A percentile compares a stretch with the other conserved stretches of the same genome.
Evolutionary conservation across 108 stramenopile species (phyloP).

Genomic region (Skeletonema grethae): DNA sequence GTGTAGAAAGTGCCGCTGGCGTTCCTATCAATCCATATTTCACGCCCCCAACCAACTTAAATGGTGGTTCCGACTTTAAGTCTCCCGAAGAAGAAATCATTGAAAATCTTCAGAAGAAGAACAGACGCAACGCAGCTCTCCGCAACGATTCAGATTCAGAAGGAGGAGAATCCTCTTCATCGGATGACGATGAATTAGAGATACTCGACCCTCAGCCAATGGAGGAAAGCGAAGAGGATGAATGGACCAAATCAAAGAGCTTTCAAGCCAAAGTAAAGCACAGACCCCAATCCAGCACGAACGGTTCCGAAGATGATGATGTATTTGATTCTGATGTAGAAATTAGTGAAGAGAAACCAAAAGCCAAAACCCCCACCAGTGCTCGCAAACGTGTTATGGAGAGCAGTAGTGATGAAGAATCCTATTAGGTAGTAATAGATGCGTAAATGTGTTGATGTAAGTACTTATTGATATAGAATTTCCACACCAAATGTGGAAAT

Average conservation of each 20-base stretch:
- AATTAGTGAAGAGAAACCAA: not conserved
- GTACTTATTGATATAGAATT: too few relatives aligned
- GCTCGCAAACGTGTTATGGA: constrained; percentile 3
- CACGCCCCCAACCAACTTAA: not conserved
- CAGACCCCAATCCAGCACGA: not conserved
- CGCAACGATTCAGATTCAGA: not conserved
- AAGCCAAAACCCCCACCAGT: not conserved
- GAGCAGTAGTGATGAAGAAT: constrained; percentile 2
- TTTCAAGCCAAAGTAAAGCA: not conserved
- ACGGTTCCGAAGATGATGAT: constrained; percentile 3
- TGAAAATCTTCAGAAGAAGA: constrained; percentile 4
- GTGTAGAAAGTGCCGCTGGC: not conserved
- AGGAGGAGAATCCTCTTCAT: constrained; percentile 7
- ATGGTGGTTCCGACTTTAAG: not conserved
- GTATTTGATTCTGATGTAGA: constrained; percentile 2
- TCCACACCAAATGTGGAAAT: too few relatives aligned
- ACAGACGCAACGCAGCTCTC: not conserved
- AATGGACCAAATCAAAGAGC: constrained; percentile 15
- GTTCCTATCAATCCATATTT: not conserved
- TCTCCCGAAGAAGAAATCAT: constrained; percentile 6
- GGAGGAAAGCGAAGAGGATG: constrained; percentile 30
- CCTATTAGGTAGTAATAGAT: not conserved
- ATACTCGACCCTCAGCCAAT: constrained; percentile 9
- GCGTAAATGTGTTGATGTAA: too few relatives aligned
- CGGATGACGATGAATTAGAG: not conserved